Conservation (phyloP, 1,139 yeast species). For the Suhomyces wounanorum region DNA sequence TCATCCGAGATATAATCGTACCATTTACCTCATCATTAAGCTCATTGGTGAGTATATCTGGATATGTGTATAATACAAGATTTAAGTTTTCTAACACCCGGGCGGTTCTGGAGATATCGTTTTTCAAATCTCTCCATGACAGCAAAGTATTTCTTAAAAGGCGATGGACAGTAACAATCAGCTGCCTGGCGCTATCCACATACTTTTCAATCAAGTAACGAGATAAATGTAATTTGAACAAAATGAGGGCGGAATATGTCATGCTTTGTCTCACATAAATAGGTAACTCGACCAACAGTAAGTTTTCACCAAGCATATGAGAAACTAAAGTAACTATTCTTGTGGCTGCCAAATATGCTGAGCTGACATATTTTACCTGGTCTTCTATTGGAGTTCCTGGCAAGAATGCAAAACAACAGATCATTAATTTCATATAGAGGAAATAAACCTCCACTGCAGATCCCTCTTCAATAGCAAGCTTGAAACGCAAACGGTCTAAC, state of each 20-base stretch:
- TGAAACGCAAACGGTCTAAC: slow-evolving; percentile 66
- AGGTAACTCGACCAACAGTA: slow-evolving; percentile 80
- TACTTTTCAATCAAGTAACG: slow-evolving; percentile 75
- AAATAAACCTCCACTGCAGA: slow-evolving; percentile 75
- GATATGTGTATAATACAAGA: slow-evolving; percentile 83
- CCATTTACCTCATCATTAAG: slow-evolving; percentile 31
- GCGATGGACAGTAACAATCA: slow-evolving; percentile 90
- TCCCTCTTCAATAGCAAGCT: slow-evolving; percentile 62
- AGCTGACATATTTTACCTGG: slow-evolving; percentile 80
- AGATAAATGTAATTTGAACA: slow-evolving; percentile 81
- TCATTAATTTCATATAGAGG: slow-evolving; percentile 74
- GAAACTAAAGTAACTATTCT: slow-evolving; percentile 79
- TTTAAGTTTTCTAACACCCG: slow-evolving; percentile 89
- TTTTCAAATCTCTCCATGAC: slow-evolving; percentile 89
- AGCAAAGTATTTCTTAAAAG: slow-evolving; percentile 82
- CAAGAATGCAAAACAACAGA: slow-evolving; percentile 86
- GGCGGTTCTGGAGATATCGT: slow-evolving; percentile 90
- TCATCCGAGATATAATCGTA: slow-evolving; percentile 83
- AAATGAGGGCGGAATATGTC: slow-evolving; percentile 73
- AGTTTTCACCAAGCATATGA: slow-evolving; percentile 57
- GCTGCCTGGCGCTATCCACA: slow-evolving; percentile 87
- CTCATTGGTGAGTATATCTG: slow-evolving; percentile 63
- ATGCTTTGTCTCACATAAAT: slow-evolving; percentile 85
- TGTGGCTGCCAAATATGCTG: slow-evolving; percentile 81
- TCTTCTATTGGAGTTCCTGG: slow-evolving; percentile 91